Percentiles rank a stretch among this genome's conserved stretches.
Conservation (phyloP, 805 yeast species). For the Komagataella phaffii region DNA sequence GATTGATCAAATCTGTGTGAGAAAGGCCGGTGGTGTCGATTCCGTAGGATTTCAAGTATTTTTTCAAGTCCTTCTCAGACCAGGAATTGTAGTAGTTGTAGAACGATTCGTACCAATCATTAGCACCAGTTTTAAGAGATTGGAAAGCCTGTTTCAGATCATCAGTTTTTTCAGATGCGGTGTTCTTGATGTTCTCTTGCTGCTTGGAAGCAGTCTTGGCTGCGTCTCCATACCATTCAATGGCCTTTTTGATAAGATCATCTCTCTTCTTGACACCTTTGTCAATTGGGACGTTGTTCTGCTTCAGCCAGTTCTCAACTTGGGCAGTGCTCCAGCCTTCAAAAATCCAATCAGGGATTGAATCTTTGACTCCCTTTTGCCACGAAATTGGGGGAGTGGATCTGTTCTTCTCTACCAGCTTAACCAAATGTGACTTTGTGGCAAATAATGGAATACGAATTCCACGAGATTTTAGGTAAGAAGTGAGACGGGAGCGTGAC, state of each 20-base stretch:
- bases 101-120: conserved; percentile 5
- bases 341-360: conserved; percentile 15
- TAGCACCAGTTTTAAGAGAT: conserved; percentile 4
- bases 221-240: conserved; percentile 6
- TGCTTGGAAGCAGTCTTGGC: conserved; percentile 2
- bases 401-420: conserved; percentile 23
- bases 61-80: conserved; percentile 26
- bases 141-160: conserved; percentile 8
- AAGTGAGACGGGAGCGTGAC: conserved; percentile 29
- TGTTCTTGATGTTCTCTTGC: conserved; percentile 5
- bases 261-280: conserved; percentile 11
- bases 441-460: conserved; percentile 24
- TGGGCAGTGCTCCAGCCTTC: conserved; percentile 25
- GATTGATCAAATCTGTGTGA: conserved; percentile 20
- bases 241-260: conserved; percentile 11
- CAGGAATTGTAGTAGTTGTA: conserved; percentile 20
- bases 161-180: conserved; percentile 2
- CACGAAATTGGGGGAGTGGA: conserved; percentile 16
- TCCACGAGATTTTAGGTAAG: conserved; percentile 26
- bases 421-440: conserved; percentile 23
- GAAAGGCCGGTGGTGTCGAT: conserved; percentile 12
- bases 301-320: conserved; percentile 24
- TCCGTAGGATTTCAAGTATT: conserved; percentile 30
- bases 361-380: conserved; percentile 11
- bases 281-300: conserved; percentile 14